Conservation (phyloP, 2,329 filamentous ascomycete species). For the Anthostomella pinea region DNA sequence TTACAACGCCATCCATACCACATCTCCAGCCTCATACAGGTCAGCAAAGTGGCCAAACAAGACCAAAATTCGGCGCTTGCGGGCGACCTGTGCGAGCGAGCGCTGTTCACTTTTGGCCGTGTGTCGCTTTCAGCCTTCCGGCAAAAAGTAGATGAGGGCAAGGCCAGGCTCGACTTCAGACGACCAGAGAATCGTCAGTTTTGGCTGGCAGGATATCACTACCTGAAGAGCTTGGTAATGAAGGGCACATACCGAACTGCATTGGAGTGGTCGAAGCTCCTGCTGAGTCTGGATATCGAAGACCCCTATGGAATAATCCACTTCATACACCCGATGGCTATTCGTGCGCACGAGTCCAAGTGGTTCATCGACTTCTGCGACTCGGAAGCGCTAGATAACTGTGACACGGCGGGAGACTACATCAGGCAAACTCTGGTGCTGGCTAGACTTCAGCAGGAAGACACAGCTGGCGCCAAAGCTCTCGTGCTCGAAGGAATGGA, state of each 20-base stretch:
- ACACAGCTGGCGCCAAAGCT: constrained; percentile 62
- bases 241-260: constrained; percentile 94
- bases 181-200: constrained; percentile 88
- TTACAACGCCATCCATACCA: constrained; percentile 80
- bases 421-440: constrained; percentile 74
- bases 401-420: constrained; percentile 50
- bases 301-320: constrained; percentile 85
- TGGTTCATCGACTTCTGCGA: constrained; percentile 71
- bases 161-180: constrained; percentile 75
- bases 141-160: constrained; percentile 70
- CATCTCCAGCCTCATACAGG: constrained; percentile 88
- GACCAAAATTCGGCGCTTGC: constrained; percentile 84
- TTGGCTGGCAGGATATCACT: constrained; percentile 85
- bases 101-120: constrained; percentile 90
- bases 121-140: constrained; percentile 81
- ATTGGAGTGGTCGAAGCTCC: constrained; percentile 87
- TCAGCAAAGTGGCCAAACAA: constrained; percentile 87
- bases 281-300: constrained; percentile 69
- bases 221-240: constrained; percentile 78
- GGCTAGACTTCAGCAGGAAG: constrained; percentile 69
- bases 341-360: constrained; percentile 74
- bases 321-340: constrained; percentile 76
- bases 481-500: constrained; percentile 67
- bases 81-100: constrained; percentile 83
- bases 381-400: constrained; percentile 40